Conservation (phyloP, 2,329 filamentous ascomycete species). For the Westerdykella ornata region DNA sequence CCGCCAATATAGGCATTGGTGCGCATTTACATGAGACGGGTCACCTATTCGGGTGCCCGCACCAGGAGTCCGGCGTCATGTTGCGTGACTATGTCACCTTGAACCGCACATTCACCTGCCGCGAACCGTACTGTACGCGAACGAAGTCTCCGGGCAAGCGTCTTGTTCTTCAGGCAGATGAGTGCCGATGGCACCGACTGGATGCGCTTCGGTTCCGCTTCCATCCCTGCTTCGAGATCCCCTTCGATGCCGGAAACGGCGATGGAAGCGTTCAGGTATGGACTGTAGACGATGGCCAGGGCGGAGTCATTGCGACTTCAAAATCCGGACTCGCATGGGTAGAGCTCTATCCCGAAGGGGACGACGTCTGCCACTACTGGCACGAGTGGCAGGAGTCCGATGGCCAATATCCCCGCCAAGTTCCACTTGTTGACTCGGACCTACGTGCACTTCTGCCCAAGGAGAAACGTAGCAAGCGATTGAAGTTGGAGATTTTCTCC, state of each 20-base stretch:
- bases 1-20: constrained; percentile 89
- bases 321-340: constrained; percentile 77
- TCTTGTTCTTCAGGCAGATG: constrained; percentile 66
- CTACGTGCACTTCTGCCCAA: constrained; percentile 65
- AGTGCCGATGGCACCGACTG: constrained; percentile 86
- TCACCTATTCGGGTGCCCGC: constrained; percentile 82
- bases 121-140: constrained; percentile 79
- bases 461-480: constrained; percentile 60
- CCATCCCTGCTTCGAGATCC: constrained; percentile 83
- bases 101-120: constrained; percentile 73
- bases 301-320: constrained; percentile 74
- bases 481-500: constrained; percentile 70
- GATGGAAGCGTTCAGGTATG: constrained; percentile 82
- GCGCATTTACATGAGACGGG: constrained; percentile 88
- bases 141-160: constrained; percentile 75
- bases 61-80: constrained; percentile 91
- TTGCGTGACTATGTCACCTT: constrained; percentile 76
- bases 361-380: constrained; percentile 72
- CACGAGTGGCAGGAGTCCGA: constrained; percentile 68
- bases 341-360: constrained; percentile 74
- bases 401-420: constrained; percentile 58
- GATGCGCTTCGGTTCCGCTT: constrained; percentile 83
- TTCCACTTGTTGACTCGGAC: constrained; percentile 67
- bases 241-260: constrained; percentile 57
- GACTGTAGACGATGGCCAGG: constrained; percentile 69